Conservation (phyloP, 495 filamentous ascomycete genomes). For the Amorphotheca resinae region DNA sequence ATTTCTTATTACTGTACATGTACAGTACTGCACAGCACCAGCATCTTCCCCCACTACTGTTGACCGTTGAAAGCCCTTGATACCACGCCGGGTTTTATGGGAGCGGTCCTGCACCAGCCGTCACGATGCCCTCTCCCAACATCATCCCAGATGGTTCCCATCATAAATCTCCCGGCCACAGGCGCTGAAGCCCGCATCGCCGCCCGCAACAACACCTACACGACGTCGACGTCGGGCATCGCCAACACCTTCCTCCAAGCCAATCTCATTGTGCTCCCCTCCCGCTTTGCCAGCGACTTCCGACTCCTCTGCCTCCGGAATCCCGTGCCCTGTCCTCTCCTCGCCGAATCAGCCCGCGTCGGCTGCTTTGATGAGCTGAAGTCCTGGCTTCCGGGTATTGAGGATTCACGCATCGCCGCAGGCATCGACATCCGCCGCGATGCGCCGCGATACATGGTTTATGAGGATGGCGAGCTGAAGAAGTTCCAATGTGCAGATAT, state of each 20-base stretch:
- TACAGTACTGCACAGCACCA: no score
- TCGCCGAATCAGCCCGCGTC: constrained; percentile 28
- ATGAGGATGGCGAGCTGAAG: constrained; percentile 25
- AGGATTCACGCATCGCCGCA: constrained; percentile 3
- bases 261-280: constrained; percentile 43
- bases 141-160: no score
- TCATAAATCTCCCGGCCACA: no score
- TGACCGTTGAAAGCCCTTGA: no score
- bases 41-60: no score
- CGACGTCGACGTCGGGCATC: constrained; percentile 36
- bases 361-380: constrained; percentile 16
- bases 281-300: constrained; percentile 38
- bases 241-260: constrained; percentile 42
- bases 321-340: constrained; percentile 44
- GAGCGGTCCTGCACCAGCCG: no score
- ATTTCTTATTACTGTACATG: no score
- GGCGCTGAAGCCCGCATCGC: constrained; percentile 30
- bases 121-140: no score
- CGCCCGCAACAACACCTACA: constrained; percentile 26
- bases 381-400: constrained; percentile 21
- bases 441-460: constrained; percentile 41
- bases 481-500: constrained; percentile 24
- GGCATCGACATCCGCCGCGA: constrained; percentile 40
- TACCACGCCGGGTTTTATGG: no score
- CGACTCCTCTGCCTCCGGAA: constrained; percentile 39